Evolutionary conservation across 148 eudicot species (phyloP).

Genomic region (Chenopodium album): DNA sequence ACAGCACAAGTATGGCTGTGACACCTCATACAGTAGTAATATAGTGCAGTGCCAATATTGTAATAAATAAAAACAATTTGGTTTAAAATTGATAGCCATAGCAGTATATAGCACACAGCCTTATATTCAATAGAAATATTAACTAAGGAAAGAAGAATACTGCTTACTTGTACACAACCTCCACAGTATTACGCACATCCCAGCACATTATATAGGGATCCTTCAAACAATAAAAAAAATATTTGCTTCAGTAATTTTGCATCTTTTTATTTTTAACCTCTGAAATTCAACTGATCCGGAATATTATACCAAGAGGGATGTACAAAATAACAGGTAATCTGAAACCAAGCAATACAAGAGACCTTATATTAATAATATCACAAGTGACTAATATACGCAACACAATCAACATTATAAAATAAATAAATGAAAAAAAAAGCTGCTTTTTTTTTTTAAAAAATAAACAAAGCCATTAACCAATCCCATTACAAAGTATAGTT

Average conservation of each 20-base stretch:
- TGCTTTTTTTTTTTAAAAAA: neutral
- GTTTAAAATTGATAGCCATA: neutral
- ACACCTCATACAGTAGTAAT: neutral
- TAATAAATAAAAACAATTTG: neutral
- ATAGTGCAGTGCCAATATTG: neutral
- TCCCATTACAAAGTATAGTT: neutral
- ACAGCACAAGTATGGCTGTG: neutral
- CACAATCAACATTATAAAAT: conserved; percentile 3
- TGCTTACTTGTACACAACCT: conserved; percentile 88
- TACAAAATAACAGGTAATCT: neutral
- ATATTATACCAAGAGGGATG: neutral
- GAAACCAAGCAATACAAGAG: neutral
- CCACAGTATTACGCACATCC: conserved; percentile 95
- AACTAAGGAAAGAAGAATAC: neutral
- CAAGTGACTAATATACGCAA: neutral
- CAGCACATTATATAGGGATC: conserved; percentile 98
- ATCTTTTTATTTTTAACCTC: neutral
- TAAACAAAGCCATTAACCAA: neutral
- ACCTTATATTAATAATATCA: conserved; percentile 11
- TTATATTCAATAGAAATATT: neutral
- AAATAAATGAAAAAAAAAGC: too few species aligned
- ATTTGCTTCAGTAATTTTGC: conserved; percentile 14
- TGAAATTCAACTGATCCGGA: neutral
- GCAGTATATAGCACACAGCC: neutral
- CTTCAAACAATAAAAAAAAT: conserved; percentile 32